phyloP scores from a whole-genome alignment of 306 rosid species.

The Sicyos baderoa region DNA sequence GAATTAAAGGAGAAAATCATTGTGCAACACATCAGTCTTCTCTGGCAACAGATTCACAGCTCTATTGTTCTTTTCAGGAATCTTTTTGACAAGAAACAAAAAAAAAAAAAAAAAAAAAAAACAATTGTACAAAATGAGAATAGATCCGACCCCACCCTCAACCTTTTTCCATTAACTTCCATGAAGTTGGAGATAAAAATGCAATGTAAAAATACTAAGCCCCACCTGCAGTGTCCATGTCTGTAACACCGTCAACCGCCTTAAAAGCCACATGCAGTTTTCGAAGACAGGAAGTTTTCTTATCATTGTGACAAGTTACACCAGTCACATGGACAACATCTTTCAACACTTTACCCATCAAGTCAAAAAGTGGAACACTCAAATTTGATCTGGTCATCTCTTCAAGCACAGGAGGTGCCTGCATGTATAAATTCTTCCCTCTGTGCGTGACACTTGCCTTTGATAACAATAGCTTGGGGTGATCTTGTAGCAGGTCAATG shows the following conservation, averaged over 20 bases:
- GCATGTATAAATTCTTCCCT: constrained; percentile 88
- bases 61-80: constrained; percentile 7
- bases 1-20: constrained; percentile 10
- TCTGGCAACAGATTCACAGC: constrained; percentile 2
- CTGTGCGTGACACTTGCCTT: constrained; percentile 68
- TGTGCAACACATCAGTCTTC: constrained; percentile 12
- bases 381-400: constrained; percentile 93
- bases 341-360: constrained; percentile 61
- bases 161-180: constrained; percentile 18
- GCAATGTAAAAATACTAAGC: constrained; percentile 33
- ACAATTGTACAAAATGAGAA: constrained; percentile 22
- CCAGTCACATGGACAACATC: constrained; percentile 76
- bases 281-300: constrained; percentile 48
- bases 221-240: constrained; percentile 85
- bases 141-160: constrained; percentile 34
- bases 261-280: constrained; percentile 67
- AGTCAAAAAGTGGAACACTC: constrained; percentile 45
- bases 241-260: constrained; percentile 74
- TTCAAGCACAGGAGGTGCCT: constrained; percentile 89
- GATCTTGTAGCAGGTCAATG: constrained; percentile 65
- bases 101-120: too few relatives aligned
- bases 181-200: constrained; percentile 1
- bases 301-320: constrained; percentile 41
- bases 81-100: neutral
- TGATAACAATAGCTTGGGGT: constrained; percentile 60